Base-by-base conservation (phyloP, 164 flowering plant species). In the Vitis riparia region DNA sequence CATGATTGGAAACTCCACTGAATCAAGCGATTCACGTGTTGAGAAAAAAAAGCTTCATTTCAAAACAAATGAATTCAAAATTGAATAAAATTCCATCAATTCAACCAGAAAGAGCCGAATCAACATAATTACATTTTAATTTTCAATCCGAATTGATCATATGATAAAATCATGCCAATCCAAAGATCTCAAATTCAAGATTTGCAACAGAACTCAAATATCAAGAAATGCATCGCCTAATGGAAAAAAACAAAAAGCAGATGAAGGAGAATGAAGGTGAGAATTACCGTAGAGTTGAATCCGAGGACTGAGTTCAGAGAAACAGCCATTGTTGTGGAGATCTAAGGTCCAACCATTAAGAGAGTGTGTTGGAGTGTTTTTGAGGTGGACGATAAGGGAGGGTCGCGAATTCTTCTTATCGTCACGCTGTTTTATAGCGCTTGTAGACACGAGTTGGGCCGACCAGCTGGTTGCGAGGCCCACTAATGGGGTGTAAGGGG, bases 271-370 rank as follows among this genome's bases (percentile, higher is more conserved):
- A 53, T 5, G 48, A 17, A 62, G 30, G 9, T 8, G 51, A 27
- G 52, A 1, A 8, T 48, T 79, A 86, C 89, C 76, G 73, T 53
- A 13, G 80, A 75, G 64, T 67, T 75, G 80, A 86, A 80, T 57
- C 74, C 65, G 56, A 70, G 48, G 69, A 83, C 69, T 59, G 86
- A 74, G 69, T 77, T 84, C 11, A 83, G 55, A 55, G 87, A 78
- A 61, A 77, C 69, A 32, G 89, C 84, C 89, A 84, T 86, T 9
- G 65, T 72, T 23, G 11, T 23, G 16, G 12, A 51, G 14, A 29
- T 68, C 19, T 67, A 67, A 7, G 74, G 67, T 61, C 73, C 71
- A 62, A 75, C 78, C 75, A 76, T 60, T 16, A 11, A 62, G 68
- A 61, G 62, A 51, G 68, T 53, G 16, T 50, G 10, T 8, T 0